Percentiles rank a stretch among this genome's conserved stretches.
These are phyloP conservation scores for Septoria linicola DNA, from an alignment of 2,329 filamentous ascomycete species.

Conservation along the genomic window DNA sequence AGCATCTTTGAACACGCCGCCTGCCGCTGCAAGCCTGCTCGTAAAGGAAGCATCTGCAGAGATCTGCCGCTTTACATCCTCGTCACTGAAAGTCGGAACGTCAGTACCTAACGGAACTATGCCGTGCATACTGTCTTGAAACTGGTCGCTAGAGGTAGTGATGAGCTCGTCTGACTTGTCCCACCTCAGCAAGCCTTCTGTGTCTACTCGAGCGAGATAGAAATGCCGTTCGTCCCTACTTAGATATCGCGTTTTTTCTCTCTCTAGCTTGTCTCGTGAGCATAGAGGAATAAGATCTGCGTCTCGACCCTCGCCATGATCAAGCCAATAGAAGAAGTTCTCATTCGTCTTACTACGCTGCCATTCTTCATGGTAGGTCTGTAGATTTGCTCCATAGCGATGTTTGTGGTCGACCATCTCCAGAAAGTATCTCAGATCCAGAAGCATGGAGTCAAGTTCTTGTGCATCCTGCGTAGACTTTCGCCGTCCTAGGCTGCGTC, in stretches of 20 bases:
- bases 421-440: conserved; percentile 81
- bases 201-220: conserved; percentile 75
- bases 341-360: conserved; percentile 70
- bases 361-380: conserved; percentile 81
- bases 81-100: conserved; percentile 39
- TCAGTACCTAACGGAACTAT: conserved; percentile 46
- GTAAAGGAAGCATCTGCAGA: conserved; percentile 18
- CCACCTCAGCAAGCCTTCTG: conserved; percentile 74
- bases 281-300: conserved; percentile 66
- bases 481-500: conserved; percentile 44
- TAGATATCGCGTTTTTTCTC: conserved; percentile 80
- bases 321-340: conserved; percentile 89
- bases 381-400: conserved; percentile 78
- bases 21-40: conserved; percentile 22
- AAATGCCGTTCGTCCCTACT: conserved; percentile 75
- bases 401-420: conserved; percentile 75
- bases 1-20: conserved; percentile 18
- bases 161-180: conserved; percentile 77
- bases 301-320: conserved; percentile 70
- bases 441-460: conserved; percentile 64
- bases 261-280: conserved; percentile 70
- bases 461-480: conserved; percentile 46
- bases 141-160: conserved; percentile 69
- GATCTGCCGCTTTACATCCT: conserved; percentile 14
- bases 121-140: conserved; percentile 72